Conservation (phyloP, 2,329 filamentous ascomycete species). For the Capronia americana region DNA sequence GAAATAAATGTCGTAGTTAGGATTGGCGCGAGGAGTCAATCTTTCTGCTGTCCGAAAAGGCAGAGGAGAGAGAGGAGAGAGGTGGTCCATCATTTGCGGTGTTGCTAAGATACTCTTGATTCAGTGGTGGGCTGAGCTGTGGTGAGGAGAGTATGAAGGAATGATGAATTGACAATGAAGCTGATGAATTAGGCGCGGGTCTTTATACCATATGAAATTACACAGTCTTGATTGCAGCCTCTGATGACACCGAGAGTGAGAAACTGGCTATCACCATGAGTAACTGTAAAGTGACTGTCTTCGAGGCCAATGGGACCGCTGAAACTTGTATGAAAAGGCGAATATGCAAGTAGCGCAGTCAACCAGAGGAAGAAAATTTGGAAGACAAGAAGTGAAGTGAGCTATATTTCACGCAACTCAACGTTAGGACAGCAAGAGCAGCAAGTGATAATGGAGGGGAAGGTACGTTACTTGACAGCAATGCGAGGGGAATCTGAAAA, state of each 20-base stretch:
- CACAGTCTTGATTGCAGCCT: slow-evolving; percentile 16
- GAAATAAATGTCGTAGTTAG: slow-evolving; percentile 36
- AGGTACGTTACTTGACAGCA: neutral
- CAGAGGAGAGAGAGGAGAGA: neutral
- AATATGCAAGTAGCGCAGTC: neutral
- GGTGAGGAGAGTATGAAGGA: neutral
- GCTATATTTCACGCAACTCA: neutral
- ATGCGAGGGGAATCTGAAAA: neutral
- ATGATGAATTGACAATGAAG: neutral
- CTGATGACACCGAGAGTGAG: slow-evolving; percentile 1
- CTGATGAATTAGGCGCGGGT: neutral
- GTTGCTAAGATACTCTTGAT: neutral
- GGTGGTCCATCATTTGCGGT: slow-evolving; percentile 7
- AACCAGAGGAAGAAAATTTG: neutral
- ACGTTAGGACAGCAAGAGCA: neutral
- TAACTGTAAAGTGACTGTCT: neutral
- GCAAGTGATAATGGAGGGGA: neutral
- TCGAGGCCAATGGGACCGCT: neutral
- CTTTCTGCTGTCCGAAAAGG: slow-evolving; percentile 10
- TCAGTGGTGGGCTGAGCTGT: neutral
- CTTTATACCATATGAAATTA: slow-evolving; percentile 12
- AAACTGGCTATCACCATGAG: neutral
- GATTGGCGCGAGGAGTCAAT: slow-evolving; percentile 30
- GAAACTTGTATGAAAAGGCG: neutral
- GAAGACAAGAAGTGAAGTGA: neutral